Conservation (phyloP, 129 eudicot species). For the Solidago caesia region DNA sequence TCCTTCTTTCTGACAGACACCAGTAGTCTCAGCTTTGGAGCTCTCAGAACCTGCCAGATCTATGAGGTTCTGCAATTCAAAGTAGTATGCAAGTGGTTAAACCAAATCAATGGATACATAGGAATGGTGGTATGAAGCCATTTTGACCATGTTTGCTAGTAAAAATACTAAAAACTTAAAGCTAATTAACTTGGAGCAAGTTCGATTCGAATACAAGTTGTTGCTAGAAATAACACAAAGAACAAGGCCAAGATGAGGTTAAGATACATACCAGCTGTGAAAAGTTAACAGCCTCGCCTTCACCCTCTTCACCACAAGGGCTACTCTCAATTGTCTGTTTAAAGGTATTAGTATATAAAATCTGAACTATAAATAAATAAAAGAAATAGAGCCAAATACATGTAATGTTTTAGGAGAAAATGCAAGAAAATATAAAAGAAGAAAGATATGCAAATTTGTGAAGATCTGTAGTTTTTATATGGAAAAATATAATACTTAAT, state of each 20-base stretch:
- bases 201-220: conserved; percentile 2
- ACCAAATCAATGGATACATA: conserved; percentile 16
- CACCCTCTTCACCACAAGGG: conserved; percentile 75
- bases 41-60: conserved; percentile 99
- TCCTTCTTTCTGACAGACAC: conserved; percentile 90
- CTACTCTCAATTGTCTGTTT: conserved; percentile 94
- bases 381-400: background rate
- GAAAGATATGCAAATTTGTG: background rate
- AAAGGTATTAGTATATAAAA: conserved; percentile 24
- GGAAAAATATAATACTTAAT: background rate
- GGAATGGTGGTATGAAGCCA: conserved; percentile 12
- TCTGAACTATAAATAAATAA: background rate
- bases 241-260: conserved; percentile 20
- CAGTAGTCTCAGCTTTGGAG: conserved; percentile 90
- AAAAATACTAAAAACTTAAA: background rate
- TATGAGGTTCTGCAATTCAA: conserved; percentile 84
- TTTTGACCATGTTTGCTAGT: conserved; percentile 5
- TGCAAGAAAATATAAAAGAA: conserved; percentile 2
- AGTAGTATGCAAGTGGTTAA: conserved; percentile 24
- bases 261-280: conserved; percentile 76
- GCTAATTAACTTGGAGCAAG: conserved; percentile 9
- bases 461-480: conserved; percentile 11
- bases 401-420: background rate
- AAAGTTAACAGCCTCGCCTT: conserved; percentile 87
- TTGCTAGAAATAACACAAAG: background rate